Conservation (phyloP, 1,284 basidiomycete genomes). For the Cutaneotrichosporon sp. region DNA sequence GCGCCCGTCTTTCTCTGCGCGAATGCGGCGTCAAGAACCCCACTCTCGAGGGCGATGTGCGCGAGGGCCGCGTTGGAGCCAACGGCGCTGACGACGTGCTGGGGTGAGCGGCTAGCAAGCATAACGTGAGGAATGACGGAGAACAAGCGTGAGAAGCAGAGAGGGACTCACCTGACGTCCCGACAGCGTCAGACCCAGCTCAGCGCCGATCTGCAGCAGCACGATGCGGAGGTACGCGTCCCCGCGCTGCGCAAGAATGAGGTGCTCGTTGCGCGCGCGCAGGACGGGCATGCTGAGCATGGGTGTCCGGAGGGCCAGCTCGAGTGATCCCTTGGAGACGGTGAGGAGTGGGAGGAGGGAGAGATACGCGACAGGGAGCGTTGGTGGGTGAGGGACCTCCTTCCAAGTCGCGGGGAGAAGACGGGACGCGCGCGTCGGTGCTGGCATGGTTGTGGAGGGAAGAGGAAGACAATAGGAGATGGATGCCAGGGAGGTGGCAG, state of each 20-base stretch:
- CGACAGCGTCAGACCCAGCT: not conserved
- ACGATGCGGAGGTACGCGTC: not conserved
- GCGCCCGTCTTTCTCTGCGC: not conserved
- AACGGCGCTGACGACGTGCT: slow-evolving; percentile 3
- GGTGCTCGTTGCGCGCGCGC: slow-evolving; percentile 1
- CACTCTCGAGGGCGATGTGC: slow-evolving; percentile 7
- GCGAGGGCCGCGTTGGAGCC: slow-evolving; percentile 4
- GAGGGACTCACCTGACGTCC: not conserved
- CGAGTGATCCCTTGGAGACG: not conserved
- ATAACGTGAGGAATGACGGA: not conserved
- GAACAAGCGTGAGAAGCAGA: not conserved
- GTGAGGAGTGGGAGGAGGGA: not conserved
- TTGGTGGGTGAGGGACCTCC: not conserved
- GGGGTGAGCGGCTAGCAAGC: not conserved
- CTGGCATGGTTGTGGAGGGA: not conserved
- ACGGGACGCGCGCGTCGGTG: not conserved
- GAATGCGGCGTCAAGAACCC: not conserved
- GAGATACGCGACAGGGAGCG: not conserved
- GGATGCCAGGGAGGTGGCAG: not conserved
- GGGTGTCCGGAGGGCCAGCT: not conserved
- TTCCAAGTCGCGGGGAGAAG: not conserved
- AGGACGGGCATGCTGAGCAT: not conserved
- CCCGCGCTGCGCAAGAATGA: not conserved
- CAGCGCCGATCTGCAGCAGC: not conserved
- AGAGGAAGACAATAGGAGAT: not conserved